phyloP scores from a whole-genome alignment of 345 rosid species.

The Reutealis trisperma region DNA sequence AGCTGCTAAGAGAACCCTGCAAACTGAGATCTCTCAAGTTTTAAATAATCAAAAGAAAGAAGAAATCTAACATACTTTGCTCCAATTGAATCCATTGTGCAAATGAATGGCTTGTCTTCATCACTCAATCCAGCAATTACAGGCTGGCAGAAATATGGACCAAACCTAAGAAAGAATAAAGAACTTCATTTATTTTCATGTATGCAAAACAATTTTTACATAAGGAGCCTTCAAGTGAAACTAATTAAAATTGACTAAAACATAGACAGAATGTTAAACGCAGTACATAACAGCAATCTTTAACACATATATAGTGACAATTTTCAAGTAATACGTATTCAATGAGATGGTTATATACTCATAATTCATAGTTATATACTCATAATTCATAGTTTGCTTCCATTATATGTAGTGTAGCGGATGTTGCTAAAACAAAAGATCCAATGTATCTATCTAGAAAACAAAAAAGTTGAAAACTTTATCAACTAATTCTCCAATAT shows the following conservation, averaged over 20 bases:
- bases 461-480: no score
- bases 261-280: no score
- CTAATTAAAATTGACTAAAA: not conserved
- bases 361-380: no score
- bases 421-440: no score
- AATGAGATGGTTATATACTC: no score
- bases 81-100: constrained; percentile 97
- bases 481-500: no score
- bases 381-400: no score
- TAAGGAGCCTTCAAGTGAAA: not conserved
- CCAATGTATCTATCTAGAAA: no score
- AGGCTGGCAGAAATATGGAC: constrained; percentile 95
- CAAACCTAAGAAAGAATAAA: constrained; percentile 58
- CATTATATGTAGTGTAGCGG: no score
- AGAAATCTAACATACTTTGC: constrained; percentile 67
- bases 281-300: no score
- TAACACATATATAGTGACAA: no score
- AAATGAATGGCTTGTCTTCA: constrained; percentile 92
- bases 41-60: constrained; percentile 8
- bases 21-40: not conserved
- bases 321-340: no score
- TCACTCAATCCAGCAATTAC: constrained; percentile 94
- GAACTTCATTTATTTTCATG: constrained; percentile 1
- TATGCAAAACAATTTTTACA: not conserved
- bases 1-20: not conserved